Percentiles rank a stretch among this genome's conserved stretches.
Evolutionary conservation across 768 basidiomycete species (phyloP).

Genomic region (Pisolithus tinctorius): DNA sequence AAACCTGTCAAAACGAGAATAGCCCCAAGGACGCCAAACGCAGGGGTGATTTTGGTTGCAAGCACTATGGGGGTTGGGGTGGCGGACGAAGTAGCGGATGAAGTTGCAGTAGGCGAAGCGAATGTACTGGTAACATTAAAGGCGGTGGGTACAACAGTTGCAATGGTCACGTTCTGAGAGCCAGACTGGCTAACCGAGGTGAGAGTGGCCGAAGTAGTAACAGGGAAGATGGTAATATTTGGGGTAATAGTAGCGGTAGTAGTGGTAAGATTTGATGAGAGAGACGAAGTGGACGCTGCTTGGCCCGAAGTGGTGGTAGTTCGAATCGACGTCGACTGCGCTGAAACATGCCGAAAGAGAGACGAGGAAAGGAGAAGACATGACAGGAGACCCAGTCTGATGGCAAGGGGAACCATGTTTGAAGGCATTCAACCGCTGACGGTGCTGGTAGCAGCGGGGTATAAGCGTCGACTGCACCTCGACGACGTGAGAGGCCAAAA

Average conservation of each 20-base stretch:
- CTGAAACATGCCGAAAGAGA: conserved; percentile 28
- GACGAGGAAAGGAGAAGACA: conserved; percentile 23
- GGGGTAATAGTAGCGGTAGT: conserved; percentile 14
- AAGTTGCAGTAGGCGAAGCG: conserved; percentile 41
- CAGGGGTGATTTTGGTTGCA: conserved; percentile 73
- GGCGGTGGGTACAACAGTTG: conserved; percentile 51
- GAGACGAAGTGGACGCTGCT: conserved; percentile 16
- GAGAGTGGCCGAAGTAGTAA: conserved; percentile 46
- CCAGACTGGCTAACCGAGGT: conserved; percentile 43
- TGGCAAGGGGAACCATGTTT: conserved; percentile 9
- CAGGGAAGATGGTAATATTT: conserved; percentile 47
- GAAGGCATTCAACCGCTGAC: background rate
- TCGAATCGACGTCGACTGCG: conserved; percentile 27
- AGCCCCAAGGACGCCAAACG: conserved; percentile 83
- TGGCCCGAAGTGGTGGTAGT: conserved; percentile 10
- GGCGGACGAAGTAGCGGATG: conserved; percentile 29
- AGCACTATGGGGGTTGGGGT: conserved; percentile 32
- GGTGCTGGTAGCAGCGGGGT: no score
- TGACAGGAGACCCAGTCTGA: conserved; percentile 3
- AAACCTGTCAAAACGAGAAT: conserved; percentile 86
- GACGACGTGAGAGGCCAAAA: background rate
- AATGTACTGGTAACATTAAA: conserved; percentile 57
- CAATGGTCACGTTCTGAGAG: conserved; percentile 40
- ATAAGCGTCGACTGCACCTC: background rate
- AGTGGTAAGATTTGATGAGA: conserved; percentile 7